phyloP scores from a whole-genome alignment of 495 filamentous ascomycete species.

The Barbatosphaeria neglecta region DNA sequence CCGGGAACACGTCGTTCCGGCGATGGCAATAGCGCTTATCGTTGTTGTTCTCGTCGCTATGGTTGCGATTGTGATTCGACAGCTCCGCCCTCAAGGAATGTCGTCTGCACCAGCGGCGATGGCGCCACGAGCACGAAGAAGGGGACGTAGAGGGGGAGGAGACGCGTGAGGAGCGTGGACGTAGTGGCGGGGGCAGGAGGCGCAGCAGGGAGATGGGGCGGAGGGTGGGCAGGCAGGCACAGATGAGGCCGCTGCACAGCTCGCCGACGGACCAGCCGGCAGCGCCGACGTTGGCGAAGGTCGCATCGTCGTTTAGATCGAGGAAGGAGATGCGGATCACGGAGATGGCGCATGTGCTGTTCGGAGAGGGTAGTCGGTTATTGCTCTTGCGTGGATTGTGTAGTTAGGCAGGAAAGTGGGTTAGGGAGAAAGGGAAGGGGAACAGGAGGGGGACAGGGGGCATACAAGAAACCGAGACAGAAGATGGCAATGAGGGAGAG shows the following conservation, averaged over 20 bases:
- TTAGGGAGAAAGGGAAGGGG: not conserved
- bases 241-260: conserved; percentile 42
- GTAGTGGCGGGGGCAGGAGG: conserved; percentile 2
- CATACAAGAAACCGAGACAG: conserved; percentile 34
- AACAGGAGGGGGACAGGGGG: not conserved
- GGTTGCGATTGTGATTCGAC: too few species aligned
- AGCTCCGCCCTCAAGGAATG: too few species aligned
- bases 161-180: not conserved
- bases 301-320: conserved; percentile 25
- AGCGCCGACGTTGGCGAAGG: conserved; percentile 38
- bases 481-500: conserved; percentile 32
- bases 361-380: too few species aligned
- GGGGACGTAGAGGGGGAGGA: too few species aligned
- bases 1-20: too few species aligned
- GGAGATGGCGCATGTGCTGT: conserved; percentile 16
- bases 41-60: too few species aligned
- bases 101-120: too few species aligned
- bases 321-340: conserved; percentile 25
- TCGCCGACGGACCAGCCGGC: conserved; percentile 45
- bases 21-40: too few species aligned
- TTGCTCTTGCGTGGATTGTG: conserved; percentile 1
- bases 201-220: conserved; percentile 22
- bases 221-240: conserved; percentile 39
- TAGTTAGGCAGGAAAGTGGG: conserved; percentile 21
- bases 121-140: too few species aligned